Evolutionary conservation across 352 stramenopile species (phyloP).

Genomic region (Phytophthora sansomeana): DNA sequence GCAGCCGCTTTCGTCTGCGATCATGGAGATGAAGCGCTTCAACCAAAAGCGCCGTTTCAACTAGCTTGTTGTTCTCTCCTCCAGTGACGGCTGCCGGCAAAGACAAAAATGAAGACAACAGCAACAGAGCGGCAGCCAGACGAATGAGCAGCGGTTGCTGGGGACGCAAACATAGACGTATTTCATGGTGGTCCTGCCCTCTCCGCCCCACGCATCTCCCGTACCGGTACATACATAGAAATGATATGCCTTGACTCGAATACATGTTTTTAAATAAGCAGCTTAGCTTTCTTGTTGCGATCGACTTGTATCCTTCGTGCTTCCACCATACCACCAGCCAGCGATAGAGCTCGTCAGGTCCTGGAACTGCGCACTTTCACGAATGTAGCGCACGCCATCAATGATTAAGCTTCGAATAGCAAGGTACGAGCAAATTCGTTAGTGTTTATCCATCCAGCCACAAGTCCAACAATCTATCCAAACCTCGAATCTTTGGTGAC

Average conservation of each 20-base stretch:
- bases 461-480: neutral
- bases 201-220: conserved; percentile 32
- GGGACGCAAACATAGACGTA: conserved; percentile 52
- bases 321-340: conserved; percentile 53
- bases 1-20: conserved; percentile 81
- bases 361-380: conserved; percentile 60
- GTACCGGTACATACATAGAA: conserved; percentile 51
- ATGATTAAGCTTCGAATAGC: conserved; percentile 48
- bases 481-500: conserved; percentile 69
- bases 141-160: conserved; percentile 39
- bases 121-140: conserved; percentile 27
- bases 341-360: conserved; percentile 48
- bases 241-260: conserved; percentile 44
- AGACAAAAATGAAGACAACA: conserved; percentile 33
- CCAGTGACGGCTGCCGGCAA: conserved; percentile 29
- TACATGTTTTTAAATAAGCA: conserved; percentile 45
- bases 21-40: conserved; percentile 91
- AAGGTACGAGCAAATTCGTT: conserved; percentile 10
- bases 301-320: conserved; percentile 9
- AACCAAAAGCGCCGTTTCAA: conserved; percentile 91
- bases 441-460: conserved; percentile 2
- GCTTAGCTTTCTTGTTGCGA: conserved; percentile 3
- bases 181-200: conserved; percentile 44
- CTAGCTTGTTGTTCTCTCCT: conserved; percentile 47
- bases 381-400: conserved; percentile 64